phyloP scores from a whole-genome alignment of 2,329 filamentous ascomycete species.

The Microdochium trichocladiopsis region DNA sequence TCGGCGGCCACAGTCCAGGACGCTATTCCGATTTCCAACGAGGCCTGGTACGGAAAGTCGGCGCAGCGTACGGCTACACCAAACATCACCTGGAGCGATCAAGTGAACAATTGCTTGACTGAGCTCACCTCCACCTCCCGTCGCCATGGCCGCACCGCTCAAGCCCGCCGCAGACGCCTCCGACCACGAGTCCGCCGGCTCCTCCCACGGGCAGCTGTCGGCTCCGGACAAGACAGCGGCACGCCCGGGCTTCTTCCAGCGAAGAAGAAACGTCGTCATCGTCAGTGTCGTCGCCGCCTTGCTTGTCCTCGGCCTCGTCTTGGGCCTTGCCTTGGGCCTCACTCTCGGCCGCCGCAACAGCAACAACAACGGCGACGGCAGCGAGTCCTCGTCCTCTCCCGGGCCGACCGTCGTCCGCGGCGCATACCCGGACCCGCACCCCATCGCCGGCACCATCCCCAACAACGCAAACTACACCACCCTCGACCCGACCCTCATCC shows the following conservation, averaged over 20 bases:
- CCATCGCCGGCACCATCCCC: slow-evolving; percentile 12
- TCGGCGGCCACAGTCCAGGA: no score
- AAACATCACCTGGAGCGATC: no score
- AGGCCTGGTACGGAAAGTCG: no score
- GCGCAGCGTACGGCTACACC: no score
- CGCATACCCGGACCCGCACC: slow-evolving; percentile 5
- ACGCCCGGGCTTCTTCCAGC: neutral
- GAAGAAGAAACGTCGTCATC: neutral
- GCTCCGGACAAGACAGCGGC: neutral
- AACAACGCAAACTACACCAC: slow-evolving; percentile 8
- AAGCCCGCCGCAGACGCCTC: neutral
- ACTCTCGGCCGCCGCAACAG: neutral
- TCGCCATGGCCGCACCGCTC: neutral
- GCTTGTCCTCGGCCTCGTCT: neutral
- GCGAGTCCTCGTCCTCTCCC: neutral
- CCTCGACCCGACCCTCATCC: slow-evolving; percentile 11
- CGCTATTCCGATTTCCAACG: no score
- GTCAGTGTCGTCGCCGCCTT: neutral
- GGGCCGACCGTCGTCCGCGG: neutral
- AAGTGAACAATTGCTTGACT: no score
- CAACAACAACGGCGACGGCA: neutral
- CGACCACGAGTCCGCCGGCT: neutral
- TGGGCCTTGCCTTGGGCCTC: neutral
- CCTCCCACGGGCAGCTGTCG: neutral
- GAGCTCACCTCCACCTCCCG: no score